Base-by-base conservation (phyloP, 2,329 filamentous ascomycete genomes). In the Talaromyces islandicus region DNA sequence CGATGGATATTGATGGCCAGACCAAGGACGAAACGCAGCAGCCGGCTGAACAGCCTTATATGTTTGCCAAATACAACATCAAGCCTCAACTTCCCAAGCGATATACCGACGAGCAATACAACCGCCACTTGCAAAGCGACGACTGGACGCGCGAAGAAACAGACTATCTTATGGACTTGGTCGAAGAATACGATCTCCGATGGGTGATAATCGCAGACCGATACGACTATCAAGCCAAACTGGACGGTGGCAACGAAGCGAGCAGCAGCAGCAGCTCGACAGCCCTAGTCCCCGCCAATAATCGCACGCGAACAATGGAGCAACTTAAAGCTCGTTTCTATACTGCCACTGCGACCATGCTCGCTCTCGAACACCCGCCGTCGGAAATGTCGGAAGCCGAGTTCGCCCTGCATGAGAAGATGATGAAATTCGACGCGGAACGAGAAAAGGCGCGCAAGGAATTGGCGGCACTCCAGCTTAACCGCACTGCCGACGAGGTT, bases 91-190 rank as follows among this genome's bases (percentile, higher is more conserved):
- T 92, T 38, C 91, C 92, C 0, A 82, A 87, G 62, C 69, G 70
- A 64, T 97, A 97, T 75, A 91, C 85, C 63, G 89, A 95, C 64
- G 90, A 92, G 64, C 88, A 96, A 72, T 99, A 99, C 75, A 84
- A 88, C 62, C 81, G 85, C 60, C 85, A 89, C 63, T 76, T 99
- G 56, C 83, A 86, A 67, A 88, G 82, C 69, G 80, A 85, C 14
- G 87, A 93, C 67, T 99, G 94, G 94, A 88, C 89, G 14, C 91
- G 89, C 69, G 88, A 94, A 68, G 94, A 99, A 76, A 99, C 94
- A 9, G 92, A 97, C 71, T 97, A 97, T 70, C 77, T 99, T 64
- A 83, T 97, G 71, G 79, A 85, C 3, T 73, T 93, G 38, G 90
- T 86, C 14, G 83, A 83, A 60, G 88, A 92, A 53, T 96, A 87